Base-by-base conservation (phyloP, 257 asterid species). In the Striga asiatica region DNA sequence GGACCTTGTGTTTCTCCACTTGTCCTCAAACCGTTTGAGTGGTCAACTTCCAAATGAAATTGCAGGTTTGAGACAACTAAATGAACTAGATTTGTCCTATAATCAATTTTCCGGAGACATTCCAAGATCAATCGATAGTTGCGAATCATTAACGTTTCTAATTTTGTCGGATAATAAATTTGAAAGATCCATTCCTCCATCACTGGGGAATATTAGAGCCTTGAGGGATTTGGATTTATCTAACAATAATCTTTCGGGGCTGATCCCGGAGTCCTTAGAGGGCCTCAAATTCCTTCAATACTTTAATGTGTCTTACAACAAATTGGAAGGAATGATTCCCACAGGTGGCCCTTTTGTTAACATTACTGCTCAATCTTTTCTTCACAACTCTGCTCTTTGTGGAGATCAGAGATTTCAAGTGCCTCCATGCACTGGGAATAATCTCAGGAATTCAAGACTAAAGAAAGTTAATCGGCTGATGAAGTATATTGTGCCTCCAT, bases 311-410 rank as follows among this genome's bases (percentile, higher is more conserved):
- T 73, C 79, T 17, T 20, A 43, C 37, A 73, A 73, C 42, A 65
- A 10, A 2, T 11, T 72, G 4, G 31, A 52, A 57, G 77, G 73
- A 32, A 65, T 45, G 66, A 72, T 72, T 43, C 77, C 73, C 3
- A 18, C 21, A 9, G 66, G 64, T 2, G 74, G 77, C 0, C 19
- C 7, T 5, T 75, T 66, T 20, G 16, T 3, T 2, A 65, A 60
- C 54, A 59, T 71, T 17, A 64, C 61, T 18, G 65, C 55, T 32
- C 16, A 38, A 22, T 76, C 81, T 0, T 76, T 76, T 11, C 0
- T 18, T 17, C 11, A 54, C 2, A 71, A 71, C 46, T 18, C 21
- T 8, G 72, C 53, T 8, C 56, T 71, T 7, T 71, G 76, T 39
- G 72, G 71, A 32, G 43, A 41, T 14, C 10, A 37, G 12, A 58